Evolutionary conservation across 2,329 filamentous ascomycete species (phyloP).

Genomic region (Coleophoma cylindrospora): DNA sequence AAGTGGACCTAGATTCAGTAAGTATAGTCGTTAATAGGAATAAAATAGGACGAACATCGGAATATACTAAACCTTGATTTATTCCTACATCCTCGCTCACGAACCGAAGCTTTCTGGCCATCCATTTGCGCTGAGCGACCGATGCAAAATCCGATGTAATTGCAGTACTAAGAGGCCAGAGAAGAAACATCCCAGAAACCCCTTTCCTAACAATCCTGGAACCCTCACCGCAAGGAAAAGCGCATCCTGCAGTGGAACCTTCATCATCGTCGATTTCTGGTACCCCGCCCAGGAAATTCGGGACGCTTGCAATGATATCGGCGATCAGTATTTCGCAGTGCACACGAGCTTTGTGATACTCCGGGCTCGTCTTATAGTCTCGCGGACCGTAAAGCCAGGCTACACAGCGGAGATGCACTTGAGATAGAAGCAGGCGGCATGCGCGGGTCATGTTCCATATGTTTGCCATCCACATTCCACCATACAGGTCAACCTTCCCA

Average conservation of each 20-base stretch:
- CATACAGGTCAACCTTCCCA: constrained; percentile 51
- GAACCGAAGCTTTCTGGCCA: constrained; percentile 1
- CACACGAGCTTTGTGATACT: constrained; percentile 49
- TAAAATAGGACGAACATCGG: background rate
- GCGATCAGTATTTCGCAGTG: constrained; percentile 45
- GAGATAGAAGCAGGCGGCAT: constrained; percentile 45
- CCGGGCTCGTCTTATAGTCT: constrained; percentile 54
- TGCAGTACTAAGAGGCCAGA: constrained; percentile 5
- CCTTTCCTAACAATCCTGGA: background rate
- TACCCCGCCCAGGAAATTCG: constrained; percentile 54
- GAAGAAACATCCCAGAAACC: background rate
- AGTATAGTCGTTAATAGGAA: background rate
- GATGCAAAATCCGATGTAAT: constrained; percentile 5
- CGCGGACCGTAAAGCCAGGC: constrained; percentile 52
- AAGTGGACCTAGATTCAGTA: background rate
- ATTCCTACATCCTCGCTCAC: constrained; percentile 3
- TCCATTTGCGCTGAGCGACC: background rate
- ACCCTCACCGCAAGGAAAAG: constrained; percentile 42
- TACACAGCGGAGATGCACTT: constrained; percentile 48
- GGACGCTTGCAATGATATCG: constrained; percentile 52
- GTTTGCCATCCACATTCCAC: constrained; percentile 49
- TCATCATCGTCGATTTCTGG: constrained; percentile 28
- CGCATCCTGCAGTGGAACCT: constrained; percentile 31
- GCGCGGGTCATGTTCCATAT: constrained; percentile 51
- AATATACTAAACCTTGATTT: background rate